These are phyloP conservation scores for Pichia sp. DNA, from an alignment of 1,139 yeast genomes.

Conservation along the genomic window DNA sequence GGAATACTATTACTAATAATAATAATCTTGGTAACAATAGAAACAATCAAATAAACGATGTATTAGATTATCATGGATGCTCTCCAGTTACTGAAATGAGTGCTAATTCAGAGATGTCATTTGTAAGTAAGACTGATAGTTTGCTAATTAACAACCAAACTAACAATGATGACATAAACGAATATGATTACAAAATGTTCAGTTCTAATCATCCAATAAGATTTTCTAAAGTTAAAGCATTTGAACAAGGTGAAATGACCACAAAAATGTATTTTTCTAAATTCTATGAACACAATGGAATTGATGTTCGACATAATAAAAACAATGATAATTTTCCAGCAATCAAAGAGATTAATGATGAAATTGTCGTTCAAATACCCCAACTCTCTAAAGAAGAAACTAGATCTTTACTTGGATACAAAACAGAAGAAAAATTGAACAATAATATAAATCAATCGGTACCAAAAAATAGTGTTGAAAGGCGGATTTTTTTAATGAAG, in stretches of 20 bases:
- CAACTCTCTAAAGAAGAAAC: slow-evolving; percentile 23
- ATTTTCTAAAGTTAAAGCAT: slow-evolving; percentile 33
- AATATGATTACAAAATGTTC: slow-evolving; percentile 33
- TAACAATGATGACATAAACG: slow-evolving; percentile 11
- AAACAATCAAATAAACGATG: background rate
- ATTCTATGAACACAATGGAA: slow-evolving; percentile 12
- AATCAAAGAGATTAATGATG: no score
- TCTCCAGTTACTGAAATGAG: slow-evolving; percentile 8
- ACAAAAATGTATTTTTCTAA: slow-evolving; percentile 25
- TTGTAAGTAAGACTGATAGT: slow-evolving; percentile 11
- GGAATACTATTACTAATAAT: background rate
- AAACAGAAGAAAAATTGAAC: slow-evolving; percentile 10
- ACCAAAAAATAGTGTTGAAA: slow-evolving; percentile 18
- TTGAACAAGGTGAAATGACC: slow-evolving; percentile 35
- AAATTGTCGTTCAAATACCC: slow-evolving; percentile 24
- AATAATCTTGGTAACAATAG: no score
- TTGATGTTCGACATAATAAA: background rate
- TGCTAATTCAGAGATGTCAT: slow-evolving; percentile 10
- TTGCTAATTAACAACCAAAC: slow-evolving; percentile 5
- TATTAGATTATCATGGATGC: background rate
- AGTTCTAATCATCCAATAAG: slow-evolving; percentile 32
- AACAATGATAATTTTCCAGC: background rate
- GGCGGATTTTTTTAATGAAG: slow-evolving; percentile 24
- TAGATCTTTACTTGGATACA: slow-evolving; percentile 7
- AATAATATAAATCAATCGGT: no score